phyloP scores from a whole-genome alignment of 176 grass and related monocot species.

The Raddia guianensis region DNA sequence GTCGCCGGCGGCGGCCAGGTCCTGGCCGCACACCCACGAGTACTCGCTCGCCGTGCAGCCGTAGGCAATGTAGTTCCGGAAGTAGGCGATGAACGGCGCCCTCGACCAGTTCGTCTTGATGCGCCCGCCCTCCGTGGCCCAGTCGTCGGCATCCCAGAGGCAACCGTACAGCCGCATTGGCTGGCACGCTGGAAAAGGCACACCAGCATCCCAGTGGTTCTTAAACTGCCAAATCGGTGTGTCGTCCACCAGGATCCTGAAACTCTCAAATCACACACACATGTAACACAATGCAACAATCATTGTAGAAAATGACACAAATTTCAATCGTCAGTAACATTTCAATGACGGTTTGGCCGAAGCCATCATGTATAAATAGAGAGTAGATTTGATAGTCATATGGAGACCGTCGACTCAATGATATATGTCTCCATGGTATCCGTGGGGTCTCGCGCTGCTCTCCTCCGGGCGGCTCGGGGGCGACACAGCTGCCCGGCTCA shows the following conservation, averaged over 20 bases:
- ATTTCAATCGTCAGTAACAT: too few species aligned
- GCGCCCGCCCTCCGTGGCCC: conserved; percentile 52
- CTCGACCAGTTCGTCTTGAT: conserved; percentile 61
- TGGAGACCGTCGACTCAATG: too few species aligned
- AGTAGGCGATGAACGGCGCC: conserved; percentile 56
- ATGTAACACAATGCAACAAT: too few species aligned
- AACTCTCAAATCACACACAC: neutral
- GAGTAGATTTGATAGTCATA: too few species aligned
- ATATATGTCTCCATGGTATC: too few species aligned
- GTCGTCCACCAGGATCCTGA: conserved; percentile 56
- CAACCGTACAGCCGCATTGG: conserved; percentile 49
- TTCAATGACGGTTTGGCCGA: too few species aligned
- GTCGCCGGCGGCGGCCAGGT: neutral
- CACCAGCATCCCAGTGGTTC: conserved; percentile 48
- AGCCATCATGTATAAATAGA: too few species aligned
- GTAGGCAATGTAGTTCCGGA: conserved; percentile 40
- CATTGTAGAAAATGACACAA: too few species aligned
- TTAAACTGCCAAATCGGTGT: conserved; percentile 51
- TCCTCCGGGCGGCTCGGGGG: too few species aligned
- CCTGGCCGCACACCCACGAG: conserved; percentile 42
- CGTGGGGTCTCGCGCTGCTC: too few species aligned
- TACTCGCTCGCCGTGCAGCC: conserved; percentile 29
- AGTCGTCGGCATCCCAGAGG: conserved; percentile 52
- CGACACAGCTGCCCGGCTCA: too few species aligned
- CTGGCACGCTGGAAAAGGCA: conserved; percentile 52